Evolutionary conservation across 495 filamentous ascomycete genomes (phyloP).

Genomic region (Aspergillus coremiiformis): DNA sequence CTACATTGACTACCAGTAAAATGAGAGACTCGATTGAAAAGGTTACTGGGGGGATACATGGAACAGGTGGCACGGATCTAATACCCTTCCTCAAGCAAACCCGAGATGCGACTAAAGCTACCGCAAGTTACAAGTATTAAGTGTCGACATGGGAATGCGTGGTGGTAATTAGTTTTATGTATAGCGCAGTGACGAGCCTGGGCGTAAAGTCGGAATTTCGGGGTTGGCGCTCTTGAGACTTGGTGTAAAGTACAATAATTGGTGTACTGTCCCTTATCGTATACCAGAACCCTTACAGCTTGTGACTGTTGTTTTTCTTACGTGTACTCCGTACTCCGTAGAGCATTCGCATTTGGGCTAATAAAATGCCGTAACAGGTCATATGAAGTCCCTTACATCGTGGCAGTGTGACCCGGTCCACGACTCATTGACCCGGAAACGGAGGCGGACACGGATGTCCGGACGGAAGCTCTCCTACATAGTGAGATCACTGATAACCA

Average conservation of each 20-base stretch:
- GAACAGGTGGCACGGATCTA: slow-evolving; percentile 84
- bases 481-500: background rate
- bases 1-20: slow-evolving; percentile 21
- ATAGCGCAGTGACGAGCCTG: background rate
- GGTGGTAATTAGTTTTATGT: background rate
- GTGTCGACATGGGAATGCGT: background rate
- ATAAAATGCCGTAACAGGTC: no score
- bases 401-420: no score
- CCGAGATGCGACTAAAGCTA: slow-evolving; percentile 65
- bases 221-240: background rate
- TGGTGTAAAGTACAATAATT: no score
- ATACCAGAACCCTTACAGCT: no score
- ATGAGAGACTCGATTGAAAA: slow-evolving; percentile 15
- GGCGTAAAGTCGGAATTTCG: background rate
- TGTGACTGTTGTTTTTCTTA: no score
- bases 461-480: background rate
- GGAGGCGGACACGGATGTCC: slow-evolving; percentile 11
- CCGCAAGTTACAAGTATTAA: slow-evolving; percentile 20
- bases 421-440: slow-evolving; percentile 2
- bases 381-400: no score
- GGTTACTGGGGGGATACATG: slow-evolving; percentile 45
- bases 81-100: slow-evolving; percentile 91
- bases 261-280: no score
- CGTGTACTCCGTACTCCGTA: no score
- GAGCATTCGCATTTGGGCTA: no score